A percentile compares a stretch with the other conserved stretches of the same genome.
Conservation (phyloP, 1,284 basidiomycete genomes). For the Xerocomus nothofagi region DNA sequence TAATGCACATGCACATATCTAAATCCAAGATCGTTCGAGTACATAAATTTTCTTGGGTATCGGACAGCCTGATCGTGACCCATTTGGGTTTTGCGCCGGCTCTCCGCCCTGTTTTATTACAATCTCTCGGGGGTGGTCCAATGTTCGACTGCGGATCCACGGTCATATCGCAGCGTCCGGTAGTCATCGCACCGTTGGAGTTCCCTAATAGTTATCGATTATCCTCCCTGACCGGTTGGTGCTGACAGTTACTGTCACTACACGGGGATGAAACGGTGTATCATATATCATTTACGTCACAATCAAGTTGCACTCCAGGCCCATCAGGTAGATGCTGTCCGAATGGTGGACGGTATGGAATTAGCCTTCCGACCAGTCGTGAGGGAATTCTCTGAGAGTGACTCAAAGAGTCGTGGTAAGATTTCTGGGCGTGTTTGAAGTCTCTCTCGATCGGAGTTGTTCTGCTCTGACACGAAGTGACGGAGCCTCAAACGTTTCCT, state of each 20-base stretch:
- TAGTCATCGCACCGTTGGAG: slow-evolving; percentile 5
- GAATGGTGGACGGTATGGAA: not conserved
- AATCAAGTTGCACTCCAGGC: too few species aligned
- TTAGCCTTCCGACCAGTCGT: not conserved
- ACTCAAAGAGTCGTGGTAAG: not conserved
- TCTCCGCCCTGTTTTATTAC: not conserved
- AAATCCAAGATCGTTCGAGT: not conserved
- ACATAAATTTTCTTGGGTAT: not conserved
- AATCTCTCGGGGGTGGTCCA: not conserved
- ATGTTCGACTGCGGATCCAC: slow-evolving; percentile 18
- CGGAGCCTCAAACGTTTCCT: not conserved
- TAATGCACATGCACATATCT: not conserved
- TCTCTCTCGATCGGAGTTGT: not conserved
- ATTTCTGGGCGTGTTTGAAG: too few species aligned
- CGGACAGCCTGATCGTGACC: slow-evolving; percentile 1
- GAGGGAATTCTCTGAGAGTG: not conserved
- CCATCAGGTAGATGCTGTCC: too few species aligned
- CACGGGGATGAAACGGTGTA: too few species aligned
- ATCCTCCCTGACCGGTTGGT: not conserved
- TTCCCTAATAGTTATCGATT: not conserved
- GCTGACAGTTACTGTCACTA: slow-evolving; percentile 1
- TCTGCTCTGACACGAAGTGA: not conserved
- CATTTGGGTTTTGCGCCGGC: not conserved
- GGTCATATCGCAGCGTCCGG: slow-evolving; percentile 20
- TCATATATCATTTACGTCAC: too few species aligned